These are phyloP conservation scores for Melanopsichium pennsylvanicum DNA, from an alignment of 1,284 basidiomycete genomes.

Conservation along the genomic window DNA sequence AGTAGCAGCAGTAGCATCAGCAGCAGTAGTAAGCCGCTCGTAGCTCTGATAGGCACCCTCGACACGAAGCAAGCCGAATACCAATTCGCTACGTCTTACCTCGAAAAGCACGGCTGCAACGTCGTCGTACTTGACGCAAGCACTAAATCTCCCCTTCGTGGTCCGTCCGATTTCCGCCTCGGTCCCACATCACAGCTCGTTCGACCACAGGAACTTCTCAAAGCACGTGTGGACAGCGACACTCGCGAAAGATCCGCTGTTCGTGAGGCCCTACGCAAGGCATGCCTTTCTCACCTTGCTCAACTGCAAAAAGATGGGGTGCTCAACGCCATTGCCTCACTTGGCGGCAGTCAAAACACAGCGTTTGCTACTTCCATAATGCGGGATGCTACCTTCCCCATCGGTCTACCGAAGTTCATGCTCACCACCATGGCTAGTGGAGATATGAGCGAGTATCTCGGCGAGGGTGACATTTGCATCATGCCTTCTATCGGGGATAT, in stretches of 20 bases:
- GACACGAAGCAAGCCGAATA: constrained; percentile 43
- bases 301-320: neutral
- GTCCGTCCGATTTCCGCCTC: constrained; percentile 12
- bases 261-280: constrained; percentile 9
- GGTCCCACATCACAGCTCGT: constrained; percentile 3
- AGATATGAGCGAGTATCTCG: constrained; percentile 33
- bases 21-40: constrained; percentile 5
- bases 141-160: constrained; percentile 11
- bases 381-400: constrained; percentile 21
- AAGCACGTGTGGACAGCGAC: neutral
- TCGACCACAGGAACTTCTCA: constrained; percentile 15
- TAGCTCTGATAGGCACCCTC: constrained; percentile 39
- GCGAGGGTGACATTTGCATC: constrained; percentile 40
- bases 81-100: constrained; percentile 21
- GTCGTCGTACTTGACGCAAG: constrained; percentile 22
- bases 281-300: constrained; percentile 10
- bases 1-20: neutral
- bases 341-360: constrained; percentile 43
- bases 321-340: constrained; percentile 28
- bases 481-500: constrained; percentile 45
- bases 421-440: constrained; percentile 43
- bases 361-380: constrained; percentile 39
- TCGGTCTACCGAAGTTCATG: constrained; percentile 42
- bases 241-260: constrained; percentile 10
- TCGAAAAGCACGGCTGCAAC: constrained; percentile 19